Conservation (phyloP, 129 eudicot genomes). For the Centaurea solstitialis region DNA sequence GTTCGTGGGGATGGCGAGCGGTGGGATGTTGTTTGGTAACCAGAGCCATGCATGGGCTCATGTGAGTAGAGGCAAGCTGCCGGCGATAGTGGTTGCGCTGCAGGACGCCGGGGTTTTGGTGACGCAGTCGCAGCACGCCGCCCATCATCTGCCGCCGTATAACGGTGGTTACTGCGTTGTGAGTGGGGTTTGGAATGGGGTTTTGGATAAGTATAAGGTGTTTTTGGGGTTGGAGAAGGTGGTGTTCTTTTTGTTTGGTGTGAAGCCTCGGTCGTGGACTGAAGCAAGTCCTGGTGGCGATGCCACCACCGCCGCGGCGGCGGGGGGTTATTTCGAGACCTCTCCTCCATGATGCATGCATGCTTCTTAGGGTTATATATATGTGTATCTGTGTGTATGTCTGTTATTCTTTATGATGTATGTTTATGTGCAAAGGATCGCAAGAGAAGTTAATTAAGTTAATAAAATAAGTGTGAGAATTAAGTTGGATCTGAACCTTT, state of each 20-base stretch:
- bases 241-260: conserved; percentile 57
- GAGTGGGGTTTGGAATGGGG: conserved; percentile 68
- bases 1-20: conserved; percentile 51
- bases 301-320: conserved; percentile 26
- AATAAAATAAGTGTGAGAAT: too few relatives aligned
- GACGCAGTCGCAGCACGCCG: conserved; percentile 57
- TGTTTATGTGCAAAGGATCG: too few relatives aligned
- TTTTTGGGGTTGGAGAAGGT: conserved; percentile 63
- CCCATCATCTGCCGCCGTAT: conserved; percentile 67
- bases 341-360: conserved; percentile 6
- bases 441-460: too few relatives aligned
- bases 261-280: conserved; percentile 67
- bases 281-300: conserved; percentile 53
- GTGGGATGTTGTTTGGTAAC: conserved; percentile 71
- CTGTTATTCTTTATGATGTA: too few relatives aligned
- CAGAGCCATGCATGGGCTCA: conserved; percentile 81
- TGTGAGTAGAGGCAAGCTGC: conserved; percentile 53
- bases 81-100: conserved; percentile 55
- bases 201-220: conserved; percentile 53
- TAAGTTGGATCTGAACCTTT: too few relatives aligned
- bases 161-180: conserved; percentile 70
- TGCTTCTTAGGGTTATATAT: too few relatives aligned
- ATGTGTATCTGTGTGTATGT: too few relatives aligned
- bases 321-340: neutral
- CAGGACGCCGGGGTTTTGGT: conserved; percentile 67